These are phyloP conservation scores for Pogostemon cablin DNA, from an alignment of 257 asterid species.

Conservation along the genomic window DNA sequence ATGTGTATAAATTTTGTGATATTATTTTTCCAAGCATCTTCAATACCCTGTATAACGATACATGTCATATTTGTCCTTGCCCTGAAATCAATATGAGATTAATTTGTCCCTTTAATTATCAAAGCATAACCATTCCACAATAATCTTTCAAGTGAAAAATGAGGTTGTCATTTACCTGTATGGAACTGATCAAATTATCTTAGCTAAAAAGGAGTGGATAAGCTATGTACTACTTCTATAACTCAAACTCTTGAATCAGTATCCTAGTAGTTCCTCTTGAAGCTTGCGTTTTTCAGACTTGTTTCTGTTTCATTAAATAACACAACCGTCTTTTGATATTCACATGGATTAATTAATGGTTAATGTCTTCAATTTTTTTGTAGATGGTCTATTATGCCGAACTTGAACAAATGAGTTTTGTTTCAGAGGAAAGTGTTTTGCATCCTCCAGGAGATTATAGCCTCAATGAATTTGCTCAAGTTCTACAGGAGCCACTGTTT, in stretches of 20 bases:
- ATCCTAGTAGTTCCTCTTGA: conserved; percentile 12
- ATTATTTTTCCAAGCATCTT: conserved; percentile 22
- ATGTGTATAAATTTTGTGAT: conserved; percentile 2
- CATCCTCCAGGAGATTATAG: conserved; percentile 38
- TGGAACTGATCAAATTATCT: background rate
- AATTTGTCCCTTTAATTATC: background rate
- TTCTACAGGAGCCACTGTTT: conserved; percentile 61
- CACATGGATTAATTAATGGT: conserved; percentile 18
- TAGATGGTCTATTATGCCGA: conserved; percentile 47
- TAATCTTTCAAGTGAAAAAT: conserved; percentile 2
- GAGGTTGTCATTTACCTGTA: conserved; percentile 1
- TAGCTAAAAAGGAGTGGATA: background rate
- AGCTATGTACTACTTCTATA: conserved; percentile 7
- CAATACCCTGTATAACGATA: background rate
- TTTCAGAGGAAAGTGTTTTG: conserved; percentile 39
- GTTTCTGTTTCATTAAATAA: conserved; percentile 10
- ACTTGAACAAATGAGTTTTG: conserved; percentile 45
- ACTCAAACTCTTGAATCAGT: conserved; percentile 27
- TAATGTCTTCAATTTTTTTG: conserved; percentile 34
- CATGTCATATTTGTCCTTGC: background rate
- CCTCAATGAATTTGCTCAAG: conserved; percentile 51
- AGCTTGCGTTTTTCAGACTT: conserved; percentile 3
- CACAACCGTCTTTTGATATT: background rate
- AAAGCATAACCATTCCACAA: conserved; percentile 28
- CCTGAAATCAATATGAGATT: conserved; percentile 9